These are phyloP conservation scores for Monosporascus sp. DNA, from an alignment of 2,329 filamentous ascomycete genomes.

Conservation along the genomic window DNA sequence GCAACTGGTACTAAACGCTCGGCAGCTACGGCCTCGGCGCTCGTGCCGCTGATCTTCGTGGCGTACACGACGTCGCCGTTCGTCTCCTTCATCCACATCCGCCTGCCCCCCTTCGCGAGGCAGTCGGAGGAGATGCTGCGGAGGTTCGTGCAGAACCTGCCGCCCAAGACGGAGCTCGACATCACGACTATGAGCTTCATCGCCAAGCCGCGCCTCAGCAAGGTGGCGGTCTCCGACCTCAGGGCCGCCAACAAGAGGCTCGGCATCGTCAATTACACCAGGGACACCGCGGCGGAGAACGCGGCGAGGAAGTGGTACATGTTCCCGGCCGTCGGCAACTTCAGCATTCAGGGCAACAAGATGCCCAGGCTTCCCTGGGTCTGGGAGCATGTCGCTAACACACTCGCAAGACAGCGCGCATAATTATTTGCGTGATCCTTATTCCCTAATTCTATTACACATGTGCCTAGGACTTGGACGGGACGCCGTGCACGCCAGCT, in stretches of 20 bases:
- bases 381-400: constrained; percentile 28
- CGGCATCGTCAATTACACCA: constrained; percentile 34
- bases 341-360: constrained; percentile 27
- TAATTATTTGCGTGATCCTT: constrained; percentile 2
- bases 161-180: constrained; percentile 41
- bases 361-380: constrained; percentile 28
- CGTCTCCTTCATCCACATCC: constrained; percentile 66
- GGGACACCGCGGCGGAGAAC: constrained; percentile 25
- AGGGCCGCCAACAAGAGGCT: constrained; percentile 23
- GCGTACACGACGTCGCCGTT: constrained; percentile 63
- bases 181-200: constrained; percentile 52
- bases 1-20: neutral
- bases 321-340: constrained; percentile 30
- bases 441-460: too few species aligned
- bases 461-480: too few species aligned
- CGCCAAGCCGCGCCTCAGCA: constrained; percentile 43
- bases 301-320: constrained; percentile 30
- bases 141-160: constrained; percentile 44
- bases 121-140: constrained; percentile 51
- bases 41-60: constrained; percentile 61
- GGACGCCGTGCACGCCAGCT: neutral
- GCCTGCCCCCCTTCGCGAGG: constrained; percentile 61
- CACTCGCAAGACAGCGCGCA: constrained; percentile 15
- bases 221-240: constrained; percentile 30
- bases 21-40: constrained; percentile 52